These are phyloP conservation scores for Trichoderma asperelloides DNA, from an alignment of 495 filamentous ascomycete genomes.

Conservation along the genomic window DNA sequence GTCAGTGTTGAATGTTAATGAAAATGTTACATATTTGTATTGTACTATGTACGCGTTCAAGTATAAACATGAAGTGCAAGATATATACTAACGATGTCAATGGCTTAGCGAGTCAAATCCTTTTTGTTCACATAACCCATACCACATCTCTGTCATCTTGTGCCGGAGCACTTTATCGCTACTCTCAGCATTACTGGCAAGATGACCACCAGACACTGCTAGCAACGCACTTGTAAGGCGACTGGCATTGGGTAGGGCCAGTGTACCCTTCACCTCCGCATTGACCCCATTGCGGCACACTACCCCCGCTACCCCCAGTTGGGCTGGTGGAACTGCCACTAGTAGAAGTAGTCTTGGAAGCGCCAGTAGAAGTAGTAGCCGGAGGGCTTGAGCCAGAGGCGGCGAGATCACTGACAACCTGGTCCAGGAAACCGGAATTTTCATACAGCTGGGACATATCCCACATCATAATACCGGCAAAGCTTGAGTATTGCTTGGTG, in stretches of 20 bases:
- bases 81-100: not conserved
- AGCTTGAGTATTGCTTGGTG: slow-evolving; percentile 45
- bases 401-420: slow-evolving; percentile 23
- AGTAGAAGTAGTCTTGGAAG: not conserved
- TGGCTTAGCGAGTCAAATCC: not conserved
- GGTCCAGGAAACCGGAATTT: slow-evolving; percentile 48
- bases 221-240: not conserved
- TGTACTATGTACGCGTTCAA: not conserved
- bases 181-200: not conserved
- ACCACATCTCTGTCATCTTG: not conserved
- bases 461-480: slow-evolving; percentile 68
- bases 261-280: not conserved
- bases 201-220: not conserved
- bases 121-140: not conserved
- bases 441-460: slow-evolving; percentile 53
- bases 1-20: not conserved
- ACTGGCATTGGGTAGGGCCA: not conserved
- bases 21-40: not conserved
- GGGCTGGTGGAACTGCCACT: not conserved
- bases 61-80: not conserved
- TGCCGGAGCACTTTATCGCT: not conserved
- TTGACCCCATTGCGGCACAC: not conserved
- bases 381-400: not conserved
- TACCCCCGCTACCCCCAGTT: not conserved
- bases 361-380: not conserved